Conservation (phyloP, 306 rosid genomes). For the Prunus kanzakura region DNA sequence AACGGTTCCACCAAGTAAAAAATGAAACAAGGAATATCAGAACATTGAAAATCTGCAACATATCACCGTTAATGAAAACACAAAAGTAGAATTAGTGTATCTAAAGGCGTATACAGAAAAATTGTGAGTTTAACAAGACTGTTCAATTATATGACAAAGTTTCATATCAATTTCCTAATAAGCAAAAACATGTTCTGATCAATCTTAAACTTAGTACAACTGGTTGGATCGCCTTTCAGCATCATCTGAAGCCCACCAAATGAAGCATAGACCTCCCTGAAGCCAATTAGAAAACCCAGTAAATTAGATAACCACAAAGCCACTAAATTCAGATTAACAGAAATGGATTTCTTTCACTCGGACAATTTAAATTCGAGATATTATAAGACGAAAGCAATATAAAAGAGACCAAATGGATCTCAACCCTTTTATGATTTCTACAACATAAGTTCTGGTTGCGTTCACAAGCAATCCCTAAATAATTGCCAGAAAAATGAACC, state of each 20-base stretch:
- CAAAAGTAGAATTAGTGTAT: not conserved
- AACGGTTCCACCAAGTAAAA: not conserved
- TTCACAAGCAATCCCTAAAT: not conserved
- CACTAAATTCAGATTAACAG: not conserved
- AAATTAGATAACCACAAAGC: constrained; percentile 7
- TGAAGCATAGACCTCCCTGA: constrained; percentile 74
- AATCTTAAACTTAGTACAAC: constrained; percentile 48
- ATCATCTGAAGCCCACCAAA: constrained; percentile 89
- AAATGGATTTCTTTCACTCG: not conserved
- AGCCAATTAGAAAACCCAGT: constrained; percentile 16
- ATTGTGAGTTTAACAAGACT: not conserved
- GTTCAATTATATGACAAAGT: not conserved
- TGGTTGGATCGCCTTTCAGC: constrained; percentile 66
- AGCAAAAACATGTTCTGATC: constrained; percentile 77
- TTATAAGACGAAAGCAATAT: not conserved
- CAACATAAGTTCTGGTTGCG: not conserved
- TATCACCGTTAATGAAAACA: not conserved
- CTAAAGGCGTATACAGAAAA: not conserved
- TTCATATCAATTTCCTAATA: constrained; percentile 49
- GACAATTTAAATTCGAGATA: not conserved
- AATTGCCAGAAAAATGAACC: not conserved
- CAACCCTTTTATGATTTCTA: not conserved
- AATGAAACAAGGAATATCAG: too few relatives aligned
- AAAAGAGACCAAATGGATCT: not conserved
- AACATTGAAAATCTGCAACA: not conserved